Evolutionary conservation across 176 grass and related monocot species (phyloP), one percentile per base, ranked within the genome.

Genomic region (Oryza officinalis): DNA sequence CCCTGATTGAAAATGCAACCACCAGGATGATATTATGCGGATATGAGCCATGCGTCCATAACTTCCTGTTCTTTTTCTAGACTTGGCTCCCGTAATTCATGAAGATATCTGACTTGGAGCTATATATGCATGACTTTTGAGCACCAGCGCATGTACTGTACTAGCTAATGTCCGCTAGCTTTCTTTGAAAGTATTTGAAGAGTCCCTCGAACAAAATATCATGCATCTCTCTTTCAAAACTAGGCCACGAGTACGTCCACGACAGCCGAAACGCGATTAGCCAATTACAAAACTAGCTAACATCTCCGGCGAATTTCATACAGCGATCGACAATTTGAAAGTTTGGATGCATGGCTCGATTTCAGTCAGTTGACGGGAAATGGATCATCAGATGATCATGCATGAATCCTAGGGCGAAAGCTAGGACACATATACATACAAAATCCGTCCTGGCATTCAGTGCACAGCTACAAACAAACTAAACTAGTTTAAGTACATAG

Each of bases 391-490:
- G 17, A 57, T 57, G 52, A 57, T 57, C 52, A 57, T 66, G 83
- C 14, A 75, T 71, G 83, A 81, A 77, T 81, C 54, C 72, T 65
- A 69, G 68, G 71, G 72, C 69, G 50, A 66, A 13, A 63, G 57
- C 59, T 86, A 72, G 28, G 1, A 6, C 33, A 81, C 0, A 60
- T 23, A 60, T 22, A 22, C 18, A 54, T 14, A 23, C 22, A 20
- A 23, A 9, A 6, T 2, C 7, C 8, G 26, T 20, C 57, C 45
- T 86, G 71, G 71, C 78, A 77, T 82, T 90, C 88, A 86, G 88
- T 90, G 83, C 63, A 23, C 30, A 81, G n/a, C 64, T 41, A 37
- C 45, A 0, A 52, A 22, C 20, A 33, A 75, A 13, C 23, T 60
- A 25, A 23, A n/a, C 2, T 10, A 61, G 9, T 61, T 25, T 25